Percentiles rank a stretch among this genome's conserved stretches.
Conservation (phyloP, 352 stramenopile species). For the Thraustochytrium striatum region DNA sequence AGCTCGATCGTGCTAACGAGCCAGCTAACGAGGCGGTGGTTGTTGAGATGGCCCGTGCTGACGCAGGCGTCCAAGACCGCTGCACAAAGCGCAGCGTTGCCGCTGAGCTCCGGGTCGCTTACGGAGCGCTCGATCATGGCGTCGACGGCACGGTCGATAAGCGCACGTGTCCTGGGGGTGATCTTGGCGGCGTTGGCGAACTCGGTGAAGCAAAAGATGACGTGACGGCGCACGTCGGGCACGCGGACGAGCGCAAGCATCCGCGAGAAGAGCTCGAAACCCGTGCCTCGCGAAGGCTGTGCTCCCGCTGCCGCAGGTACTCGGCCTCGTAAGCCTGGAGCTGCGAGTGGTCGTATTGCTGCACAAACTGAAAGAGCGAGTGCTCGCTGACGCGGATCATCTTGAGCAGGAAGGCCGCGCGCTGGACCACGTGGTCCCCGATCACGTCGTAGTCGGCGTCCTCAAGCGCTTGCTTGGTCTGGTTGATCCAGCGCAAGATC, state of each 20-base stretch:
- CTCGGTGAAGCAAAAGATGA: slow-evolving; percentile 36
- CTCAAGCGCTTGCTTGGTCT: slow-evolving; percentile 35
- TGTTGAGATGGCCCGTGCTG: neutral
- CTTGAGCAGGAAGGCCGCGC: slow-evolving; percentile 9
- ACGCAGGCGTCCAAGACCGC: slow-evolving; percentile 35
- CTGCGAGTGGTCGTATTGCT: slow-evolving; percentile 16
- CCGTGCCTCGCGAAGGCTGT: slow-evolving; percentile 18
- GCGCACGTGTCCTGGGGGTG: neutral
- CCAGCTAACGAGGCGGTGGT: neutral
- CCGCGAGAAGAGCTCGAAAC: slow-evolving; percentile 12
- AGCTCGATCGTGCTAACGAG: neutral
- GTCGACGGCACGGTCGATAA: neutral
- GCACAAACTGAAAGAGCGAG: slow-evolving; percentile 41
- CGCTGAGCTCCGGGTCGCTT: neutral
- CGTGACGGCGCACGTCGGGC: slow-evolving; percentile 23
- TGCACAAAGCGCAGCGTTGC: slow-evolving; percentile 1
- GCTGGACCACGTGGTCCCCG: slow-evolving; percentile 10
- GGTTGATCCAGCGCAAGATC: slow-evolving; percentile 39
- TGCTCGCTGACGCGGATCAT: slow-evolving; percentile 39
- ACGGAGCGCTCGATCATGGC: neutral
- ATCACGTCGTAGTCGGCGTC: slow-evolving; percentile 30
- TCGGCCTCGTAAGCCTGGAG: slow-evolving; percentile 3
- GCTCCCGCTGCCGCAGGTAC: slow-evolving; percentile 7
- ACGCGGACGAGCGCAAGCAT: neutral
- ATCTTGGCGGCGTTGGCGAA: slow-evolving; percentile 7